Conservation (phyloP, 1,284 basidiomycete genomes). For the Nidula niveotomentosa region DNA sequence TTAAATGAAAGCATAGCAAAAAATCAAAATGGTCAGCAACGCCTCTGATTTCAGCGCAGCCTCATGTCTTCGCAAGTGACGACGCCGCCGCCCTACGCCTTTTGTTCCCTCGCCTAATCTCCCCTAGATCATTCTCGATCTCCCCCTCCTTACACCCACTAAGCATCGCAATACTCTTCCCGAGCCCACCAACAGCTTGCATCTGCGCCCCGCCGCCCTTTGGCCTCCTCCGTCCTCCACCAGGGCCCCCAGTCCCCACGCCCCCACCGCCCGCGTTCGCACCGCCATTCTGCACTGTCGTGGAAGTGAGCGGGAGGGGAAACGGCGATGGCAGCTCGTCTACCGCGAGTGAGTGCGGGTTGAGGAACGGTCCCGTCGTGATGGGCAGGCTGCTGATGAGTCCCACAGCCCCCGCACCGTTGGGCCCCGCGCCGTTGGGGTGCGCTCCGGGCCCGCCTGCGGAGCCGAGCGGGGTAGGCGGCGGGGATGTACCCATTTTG, state of each 20-base stretch:
- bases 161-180: constrained; percentile 61
- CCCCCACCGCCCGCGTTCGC: constrained; percentile 9
- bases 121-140: constrained; percentile 69
- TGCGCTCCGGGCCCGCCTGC: constrained; percentile 16
- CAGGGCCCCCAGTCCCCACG: constrained; percentile 30
- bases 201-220: constrained; percentile 57
- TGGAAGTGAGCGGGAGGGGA: constrained; percentile 69
- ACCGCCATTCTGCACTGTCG: constrained; percentile 31
- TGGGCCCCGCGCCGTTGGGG: constrained; percentile 6
- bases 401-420: constrained; percentile 7
- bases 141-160: constrained; percentile 61
- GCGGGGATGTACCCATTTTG: constrained; percentile 70
- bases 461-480: constrained; percentile 48
- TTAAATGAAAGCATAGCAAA: background rate
- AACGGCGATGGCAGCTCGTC: constrained; percentile 83
- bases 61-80: constrained; percentile 13
- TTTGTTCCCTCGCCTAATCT: constrained; percentile 74
- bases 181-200: constrained; percentile 56
- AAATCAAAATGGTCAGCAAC: no score
- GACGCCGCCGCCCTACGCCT: constrained; percentile 53
- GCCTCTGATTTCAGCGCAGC: background rate
- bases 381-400: constrained; percentile 47
- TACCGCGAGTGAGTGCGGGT: constrained; percentile 77
- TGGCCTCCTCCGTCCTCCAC: constrained; percentile 50
- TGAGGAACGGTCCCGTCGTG: constrained; percentile 65